Conservation (phyloP, 2,329 filamentous ascomycete species). For the Blastomyces parvus region DNA sequence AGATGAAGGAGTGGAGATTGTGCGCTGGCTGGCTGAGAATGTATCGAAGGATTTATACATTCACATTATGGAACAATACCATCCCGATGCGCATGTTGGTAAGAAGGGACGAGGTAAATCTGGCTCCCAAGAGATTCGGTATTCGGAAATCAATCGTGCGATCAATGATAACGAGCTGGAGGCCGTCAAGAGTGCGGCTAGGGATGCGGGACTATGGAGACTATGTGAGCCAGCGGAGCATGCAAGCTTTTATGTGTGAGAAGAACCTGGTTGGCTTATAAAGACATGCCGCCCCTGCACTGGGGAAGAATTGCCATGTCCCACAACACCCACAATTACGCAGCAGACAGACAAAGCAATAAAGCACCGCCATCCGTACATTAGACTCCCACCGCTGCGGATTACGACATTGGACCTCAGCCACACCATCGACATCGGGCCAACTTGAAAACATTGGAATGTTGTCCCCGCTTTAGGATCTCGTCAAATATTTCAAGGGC, state of each 20-base stretch:
- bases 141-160: conserved; percentile 68
- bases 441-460: background rate
- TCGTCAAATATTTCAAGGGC: background rate
- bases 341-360: background rate
- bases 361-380: background rate
- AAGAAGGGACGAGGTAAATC: conserved; percentile 45
- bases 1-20: conserved; percentile 62
- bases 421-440: background rate
- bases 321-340: background rate
- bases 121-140: conserved; percentile 46
- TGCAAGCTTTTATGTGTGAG: conserved; percentile 44
- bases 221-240: conserved; percentile 59
- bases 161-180: conserved; percentile 57
- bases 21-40: conserved; percentile 64
- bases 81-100: conserved; percentile 70
- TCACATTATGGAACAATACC: conserved; percentile 85
- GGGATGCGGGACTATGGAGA: conserved; percentile 64
- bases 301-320: background rate
- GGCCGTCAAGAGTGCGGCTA: conserved; percentile 56
- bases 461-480: background rate
- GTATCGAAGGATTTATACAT: conserved; percentile 68
- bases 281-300: background rate
- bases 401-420: background rate
- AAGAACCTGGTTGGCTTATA: background rate
- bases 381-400: background rate